Percentiles rank a stretch among this genome's conserved stretches.
Evolutionary conservation across 129 eudicot genomes (phyloP).

Genomic region (Artemisia annua): DNA sequence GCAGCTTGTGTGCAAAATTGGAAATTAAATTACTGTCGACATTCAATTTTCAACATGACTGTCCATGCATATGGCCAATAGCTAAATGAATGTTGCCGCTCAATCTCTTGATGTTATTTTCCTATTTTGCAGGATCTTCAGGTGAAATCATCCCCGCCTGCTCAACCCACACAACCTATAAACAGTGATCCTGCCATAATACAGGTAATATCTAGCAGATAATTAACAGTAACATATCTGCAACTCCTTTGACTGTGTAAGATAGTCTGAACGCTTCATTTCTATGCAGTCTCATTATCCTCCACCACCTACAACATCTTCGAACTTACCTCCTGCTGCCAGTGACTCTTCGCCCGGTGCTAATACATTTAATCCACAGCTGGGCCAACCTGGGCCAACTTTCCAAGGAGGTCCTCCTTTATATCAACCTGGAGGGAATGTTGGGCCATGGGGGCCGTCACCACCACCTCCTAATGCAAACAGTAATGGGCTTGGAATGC

Average conservation of each 20-base stretch:
- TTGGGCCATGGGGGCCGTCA: slow-evolving; percentile 79
- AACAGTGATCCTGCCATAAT: slow-evolving; percentile 70
- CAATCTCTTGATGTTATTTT: slow-evolving; percentile 1
- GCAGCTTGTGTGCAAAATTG: not conserved
- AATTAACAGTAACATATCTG: not conserved
- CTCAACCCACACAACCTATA: slow-evolving; percentile 41
- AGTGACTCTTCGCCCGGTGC: slow-evolving; percentile 41
- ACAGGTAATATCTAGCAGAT: slow-evolving; percentile 39
- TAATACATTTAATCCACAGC: slow-evolving; percentile 46
- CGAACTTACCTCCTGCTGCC: slow-evolving; percentile 48
- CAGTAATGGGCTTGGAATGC: slow-evolving; percentile 70
- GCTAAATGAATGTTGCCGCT: not conserved
- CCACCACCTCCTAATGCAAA: slow-evolving; percentile 53
- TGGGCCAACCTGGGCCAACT: slow-evolving; percentile 63
- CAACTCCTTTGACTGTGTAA: not conserved
- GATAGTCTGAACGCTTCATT: slow-evolving; percentile 1
- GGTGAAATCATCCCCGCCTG: slow-evolving; percentile 67
- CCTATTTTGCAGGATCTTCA: slow-evolving; percentile 57
- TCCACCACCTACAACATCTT: slow-evolving; percentile 56
- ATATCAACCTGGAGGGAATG: slow-evolving; percentile 75
- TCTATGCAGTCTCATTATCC: slow-evolving; percentile 85
- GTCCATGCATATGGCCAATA: too few species aligned
- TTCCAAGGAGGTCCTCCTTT: slow-evolving; percentile 68
- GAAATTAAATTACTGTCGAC: not conserved
- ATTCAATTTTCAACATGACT: not conserved